Conservation (phyloP, 352 stramenopile genomes). For the Hyaloperonospora arabidopsidis region DNA sequence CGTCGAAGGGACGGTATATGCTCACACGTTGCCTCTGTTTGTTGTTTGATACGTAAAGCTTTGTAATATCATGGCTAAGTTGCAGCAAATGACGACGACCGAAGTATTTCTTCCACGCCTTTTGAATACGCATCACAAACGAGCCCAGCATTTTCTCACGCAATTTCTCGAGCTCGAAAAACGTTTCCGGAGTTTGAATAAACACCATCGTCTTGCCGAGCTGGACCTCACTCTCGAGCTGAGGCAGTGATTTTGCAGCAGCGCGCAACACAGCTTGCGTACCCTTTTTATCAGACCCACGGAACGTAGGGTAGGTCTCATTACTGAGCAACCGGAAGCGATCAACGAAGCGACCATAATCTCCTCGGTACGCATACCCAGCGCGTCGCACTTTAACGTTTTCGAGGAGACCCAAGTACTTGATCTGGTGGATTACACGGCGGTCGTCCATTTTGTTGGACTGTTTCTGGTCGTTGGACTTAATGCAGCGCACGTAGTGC, state of each 20-base stretch:
- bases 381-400: conserved; percentile 85
- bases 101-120: conserved; percentile 75
- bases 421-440: conserved; percentile 82
- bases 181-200: conserved; percentile 84
- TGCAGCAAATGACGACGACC: conserved; percentile 74
- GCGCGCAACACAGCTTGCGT: conserved; percentile 72
- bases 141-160: conserved; percentile 72
- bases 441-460: conserved; percentile 79
- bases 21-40: conserved; percentile 81
- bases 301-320: conserved; percentile 78
- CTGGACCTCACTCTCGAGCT: conserved; percentile 78
- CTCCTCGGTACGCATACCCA: conserved; percentile 79
- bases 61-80: conserved; percentile 79
- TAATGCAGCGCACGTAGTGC: conserved; percentile 89
- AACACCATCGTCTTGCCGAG: conserved; percentile 89
- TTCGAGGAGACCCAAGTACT: conserved; percentile 81
- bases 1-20: conserved; percentile 83
- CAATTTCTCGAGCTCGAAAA: conserved; percentile 86
- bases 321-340: conserved; percentile 76
- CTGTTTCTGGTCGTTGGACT: conserved; percentile 87
- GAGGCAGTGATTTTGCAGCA: conserved; percentile 58
- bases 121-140: conserved; percentile 76
- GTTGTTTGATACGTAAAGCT: conserved; percentile 70
- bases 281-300: conserved; percentile 75
- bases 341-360: conserved; percentile 82